phyloP scores from a whole-genome alignment of 1,284 basidiomycete genomes.

The Apiotrichum gracile region DNA sequence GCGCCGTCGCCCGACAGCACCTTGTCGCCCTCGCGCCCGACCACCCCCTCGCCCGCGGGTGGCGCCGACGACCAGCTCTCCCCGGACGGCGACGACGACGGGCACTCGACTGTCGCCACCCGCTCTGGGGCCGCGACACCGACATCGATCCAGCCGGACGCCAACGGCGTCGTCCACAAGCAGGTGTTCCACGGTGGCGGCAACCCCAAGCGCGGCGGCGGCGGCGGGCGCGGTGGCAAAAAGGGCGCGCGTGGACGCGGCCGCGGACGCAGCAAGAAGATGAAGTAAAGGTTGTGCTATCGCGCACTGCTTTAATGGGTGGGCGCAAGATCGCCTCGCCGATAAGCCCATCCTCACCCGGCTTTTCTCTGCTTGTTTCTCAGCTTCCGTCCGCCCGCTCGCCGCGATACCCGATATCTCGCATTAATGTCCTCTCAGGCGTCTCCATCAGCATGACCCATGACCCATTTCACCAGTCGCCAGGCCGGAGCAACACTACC shows the following conservation, averaged over 20 bases:
- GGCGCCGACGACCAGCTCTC: not conserved
- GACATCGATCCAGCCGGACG: not conserved
- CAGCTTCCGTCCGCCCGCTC: no score
- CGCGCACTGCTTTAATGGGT: no score
- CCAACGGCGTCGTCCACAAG: constrained; percentile 15
- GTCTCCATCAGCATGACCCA: no score
- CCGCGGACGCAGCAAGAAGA: constrained; percentile 6
- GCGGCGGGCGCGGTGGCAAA: not conserved
- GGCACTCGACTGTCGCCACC: not conserved
- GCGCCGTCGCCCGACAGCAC: constrained; percentile 4
- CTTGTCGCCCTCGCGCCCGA: constrained; percentile 7
- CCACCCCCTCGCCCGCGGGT: constrained; percentile 3
- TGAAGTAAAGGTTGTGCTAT: constrained; percentile 1
- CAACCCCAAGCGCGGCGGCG: not conserved
- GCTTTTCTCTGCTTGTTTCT: no score
- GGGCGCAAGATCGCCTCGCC: no score
- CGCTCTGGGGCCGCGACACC: constrained; percentile 2
- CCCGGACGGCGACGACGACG: not conserved
- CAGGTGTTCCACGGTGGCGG: constrained; percentile 7
- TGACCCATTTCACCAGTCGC: no score
- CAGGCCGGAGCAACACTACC: no score
- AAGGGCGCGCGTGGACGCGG: constrained; percentile 5
- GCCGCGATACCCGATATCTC: no score
- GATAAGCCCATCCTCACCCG: no score
- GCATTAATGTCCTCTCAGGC: no score